Base-by-base conservation (phyloP, 805 yeast species). In the Ogataea siamensis region DNA sequence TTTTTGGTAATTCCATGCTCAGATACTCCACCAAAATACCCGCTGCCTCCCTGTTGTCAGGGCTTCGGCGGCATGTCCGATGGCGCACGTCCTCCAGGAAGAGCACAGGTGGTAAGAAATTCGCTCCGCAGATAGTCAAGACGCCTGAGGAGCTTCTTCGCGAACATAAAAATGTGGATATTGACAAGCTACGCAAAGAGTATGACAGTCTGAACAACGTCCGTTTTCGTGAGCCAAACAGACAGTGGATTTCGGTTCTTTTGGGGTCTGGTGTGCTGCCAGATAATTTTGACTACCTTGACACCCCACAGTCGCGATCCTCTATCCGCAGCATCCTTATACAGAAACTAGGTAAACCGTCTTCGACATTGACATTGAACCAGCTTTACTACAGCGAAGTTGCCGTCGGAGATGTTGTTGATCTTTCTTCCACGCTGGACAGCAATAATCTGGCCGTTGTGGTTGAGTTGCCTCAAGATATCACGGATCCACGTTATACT, bases 401-500 rank as follows among this genome's bases (percentile, higher is more conserved):
- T 11, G 46, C 63, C 6, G 62, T 78, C 3, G 89, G 91, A 31
- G 89, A 83, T 56, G 62, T 81, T 32, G 87, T 81, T 4, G 73
- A 78, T 12, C 53, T 81, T 12, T 62, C 65, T 10, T 58, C 63
- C 1, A 66, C 58, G 5, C 52, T 67, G 32, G 62, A 70, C 34
- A 67, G 67, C 25, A 62, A 71, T 4, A 71, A 69, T 34, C 60
- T 81, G 13, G 72, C 74, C 18, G 72, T 81, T 34, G 70, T 83
- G 22, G 78, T 71, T 1, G 73, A 68, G 17, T 57, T 74, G 17
- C 89, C 89, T 0, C 47, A 53, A 5, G 54, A 63, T 5, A 54
- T 73, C 2, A 63, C 64, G 12, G 80, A 78, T 31, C 74, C 76
- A 17, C 60, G 79, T 21, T 82, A 75, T 48, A 74, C 85, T 0